Conservation (phyloP, 306 rosid species). For the Inga laurina region DNA sequence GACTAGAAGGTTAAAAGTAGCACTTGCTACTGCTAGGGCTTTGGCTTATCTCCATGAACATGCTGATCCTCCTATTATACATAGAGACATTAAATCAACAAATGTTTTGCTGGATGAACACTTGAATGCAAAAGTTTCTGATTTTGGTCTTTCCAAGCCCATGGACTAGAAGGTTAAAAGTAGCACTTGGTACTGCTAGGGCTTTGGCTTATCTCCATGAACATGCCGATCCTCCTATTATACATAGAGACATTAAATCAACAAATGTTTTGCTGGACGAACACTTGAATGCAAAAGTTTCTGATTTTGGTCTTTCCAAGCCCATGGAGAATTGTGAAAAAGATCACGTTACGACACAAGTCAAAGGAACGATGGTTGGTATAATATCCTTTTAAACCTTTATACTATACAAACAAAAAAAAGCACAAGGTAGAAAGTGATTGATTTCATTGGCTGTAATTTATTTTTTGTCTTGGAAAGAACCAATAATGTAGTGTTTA, state of each 20-base stretch:
- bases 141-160: constrained; percentile 61
- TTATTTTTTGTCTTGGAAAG: background rate
- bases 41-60: constrained; percentile 54
- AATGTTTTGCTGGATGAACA: constrained; percentile 48
- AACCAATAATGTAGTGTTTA: background rate
- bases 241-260: constrained; percentile 60
- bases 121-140: constrained; percentile 51
- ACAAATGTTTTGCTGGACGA: constrained; percentile 50
- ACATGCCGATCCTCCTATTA: constrained; percentile 52
- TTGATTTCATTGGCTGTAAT: background rate
- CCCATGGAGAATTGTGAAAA: constrained; percentile 34
- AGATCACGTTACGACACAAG: constrained; percentile 50
- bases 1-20: constrained; percentile 30
- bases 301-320: constrained; percentile 62
- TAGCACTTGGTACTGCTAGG: constrained; percentile 50
- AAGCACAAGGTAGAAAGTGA: background rate
- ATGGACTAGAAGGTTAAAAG: constrained; percentile 39
- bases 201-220: constrained; percentile 59
- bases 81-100: constrained; percentile 55
- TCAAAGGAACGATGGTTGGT: constrained; percentile 59
- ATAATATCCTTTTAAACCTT: background rate
- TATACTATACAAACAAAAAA: background rate
- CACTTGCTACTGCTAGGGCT: constrained; percentile 54
- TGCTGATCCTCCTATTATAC: constrained; percentile 58
- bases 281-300: constrained; percentile 45